Evolutionary conservation across 225 moss, liverwort and hornwort species (phyloP), one percentile per base, ranked within the genome.

Genomic region (Pseudisothecium myosuroides): DNA sequence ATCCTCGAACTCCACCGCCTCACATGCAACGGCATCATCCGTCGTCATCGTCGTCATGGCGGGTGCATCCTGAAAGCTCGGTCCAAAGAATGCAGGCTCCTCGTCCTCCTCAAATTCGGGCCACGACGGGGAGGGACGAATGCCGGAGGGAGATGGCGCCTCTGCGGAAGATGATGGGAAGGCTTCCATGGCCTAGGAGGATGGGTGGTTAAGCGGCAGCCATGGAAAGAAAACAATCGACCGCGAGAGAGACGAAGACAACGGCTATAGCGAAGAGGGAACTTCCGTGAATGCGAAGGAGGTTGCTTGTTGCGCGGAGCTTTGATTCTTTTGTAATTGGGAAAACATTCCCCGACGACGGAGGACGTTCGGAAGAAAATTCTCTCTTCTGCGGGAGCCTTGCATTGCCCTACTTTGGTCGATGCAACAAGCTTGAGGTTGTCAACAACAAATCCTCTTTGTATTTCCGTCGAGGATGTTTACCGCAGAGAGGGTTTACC

Each of bases 1-100:
- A 56, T 91, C 91, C 76, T 93, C 91, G 31, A 93, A 91, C 88
- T 90, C 93, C 88, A 89, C 89, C 12, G 88, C 78, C 88, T 91
- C 91, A 29, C 89, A 91, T 58, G 71, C 85, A 41, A 91, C 91
- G 27, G 83, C 90, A 45, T 74, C 62, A 82, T 58, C 86, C 90
- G 28, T 32, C 63, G 41, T 90, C 62, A 36, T 83, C 56, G 85
- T 85, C 50, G 85, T 52, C 68, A 39, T 61, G 67, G 50, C 60
- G 15, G 62, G 62, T 62, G 85, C 79, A 39, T 79, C 84, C 69
- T 78, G 75, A 80, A 88, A 92, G 88, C 60, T 86, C 49, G 88
- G 79, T 78, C 65, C 83, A 24, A 60, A 60, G 56, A 68, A 47
- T 49, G 52, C 50, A 61, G 79, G 88, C n/a, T 68, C 67, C 83